Evolutionary conservation across 2,329 filamentous ascomycete species (phyloP).

Genomic region (Talaromyces sp.): DNA sequence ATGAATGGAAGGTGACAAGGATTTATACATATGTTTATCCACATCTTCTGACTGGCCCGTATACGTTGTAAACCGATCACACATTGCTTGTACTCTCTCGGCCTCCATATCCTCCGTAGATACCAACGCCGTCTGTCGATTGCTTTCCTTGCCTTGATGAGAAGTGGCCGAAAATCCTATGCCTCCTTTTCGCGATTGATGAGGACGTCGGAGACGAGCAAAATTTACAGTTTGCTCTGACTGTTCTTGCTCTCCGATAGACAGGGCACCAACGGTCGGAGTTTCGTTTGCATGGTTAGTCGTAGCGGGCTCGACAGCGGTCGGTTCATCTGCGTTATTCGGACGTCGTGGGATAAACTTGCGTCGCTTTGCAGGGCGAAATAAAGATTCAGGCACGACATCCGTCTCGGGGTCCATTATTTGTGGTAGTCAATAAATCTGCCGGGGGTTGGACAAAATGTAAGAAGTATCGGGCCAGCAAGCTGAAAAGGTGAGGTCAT

Average conservation of each 20-base stretch:
- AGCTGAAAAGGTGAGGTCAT: conserved; percentile 17
- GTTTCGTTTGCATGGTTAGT: conserved; percentile 14
- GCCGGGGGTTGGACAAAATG: conserved; percentile 1
- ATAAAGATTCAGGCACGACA: conserved; percentile 38
- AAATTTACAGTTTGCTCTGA: conserved; percentile 33
- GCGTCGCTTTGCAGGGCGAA: conserved; percentile 54
- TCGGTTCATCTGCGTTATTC: conserved; percentile 24
- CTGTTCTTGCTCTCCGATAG: conserved; percentile 19
- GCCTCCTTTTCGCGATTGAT: conserved; percentile 44
- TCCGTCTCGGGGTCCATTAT: conserved; percentile 35
- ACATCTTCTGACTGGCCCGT: conserved; percentile 61
- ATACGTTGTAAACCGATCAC: conserved; percentile 60
- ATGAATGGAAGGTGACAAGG: conserved; percentile 5
- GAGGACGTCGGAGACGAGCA: conserved; percentile 42
- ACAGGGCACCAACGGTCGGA: conserved; percentile 9
- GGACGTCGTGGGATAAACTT: conserved; percentile 54
- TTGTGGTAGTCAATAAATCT: background rate
- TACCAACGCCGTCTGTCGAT: conserved; percentile 29
- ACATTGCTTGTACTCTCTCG: conserved; percentile 44
- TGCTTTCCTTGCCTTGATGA: conserved; percentile 24
- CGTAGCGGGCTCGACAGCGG: conserved; percentile 12
- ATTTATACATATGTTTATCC: conserved; percentile 66
- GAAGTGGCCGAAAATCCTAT: conserved; percentile 49
- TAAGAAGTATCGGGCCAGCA: background rate
- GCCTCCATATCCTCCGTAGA: conserved; percentile 37